Conservation (phyloP, 1,284 basidiomycete genomes). For the Ustilago esculenta region DNA sequence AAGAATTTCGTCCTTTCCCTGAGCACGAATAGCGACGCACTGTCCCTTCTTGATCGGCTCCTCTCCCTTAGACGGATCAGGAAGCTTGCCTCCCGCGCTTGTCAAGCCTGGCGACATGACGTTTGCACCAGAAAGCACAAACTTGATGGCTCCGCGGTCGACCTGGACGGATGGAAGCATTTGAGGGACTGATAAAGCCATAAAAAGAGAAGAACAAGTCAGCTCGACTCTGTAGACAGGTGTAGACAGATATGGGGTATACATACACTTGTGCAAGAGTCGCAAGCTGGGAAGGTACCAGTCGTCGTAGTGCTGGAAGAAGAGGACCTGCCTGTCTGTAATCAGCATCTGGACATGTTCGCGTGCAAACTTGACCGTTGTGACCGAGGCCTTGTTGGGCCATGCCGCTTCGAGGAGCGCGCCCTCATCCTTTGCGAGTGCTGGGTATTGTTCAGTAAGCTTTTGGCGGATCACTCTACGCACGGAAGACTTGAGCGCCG, state of each 20-base stretch:
- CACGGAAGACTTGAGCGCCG: conserved; percentile 92
- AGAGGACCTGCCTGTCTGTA: conserved; percentile 83
- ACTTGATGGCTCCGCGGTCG: conserved; percentile 97
- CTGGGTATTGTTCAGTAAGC: conserved; percentile 84
- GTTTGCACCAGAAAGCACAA: conserved; percentile 79
- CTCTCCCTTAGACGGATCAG: conserved; percentile 72
- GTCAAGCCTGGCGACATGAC: conserved; percentile 82
- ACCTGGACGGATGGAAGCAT: conserved; percentile 88
- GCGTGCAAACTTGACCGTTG: conserved; percentile 89
- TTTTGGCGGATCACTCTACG: conserved; percentile 86
- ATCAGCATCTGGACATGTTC: conserved; percentile 95
- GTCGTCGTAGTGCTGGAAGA: conserved; percentile 97
- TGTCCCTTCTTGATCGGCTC: conserved; percentile 76
- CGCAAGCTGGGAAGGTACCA: conserved; percentile 88
- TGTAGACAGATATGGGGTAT: no score
- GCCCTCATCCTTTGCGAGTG: conserved; percentile 70
- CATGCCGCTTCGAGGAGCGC: conserved; percentile 84
- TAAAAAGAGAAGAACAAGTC: not conserved
- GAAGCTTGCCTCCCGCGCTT: conserved; percentile 87
- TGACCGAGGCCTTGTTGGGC: conserved; percentile 97
- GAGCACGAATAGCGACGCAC: conserved; percentile 87
- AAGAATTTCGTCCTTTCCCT: conserved; percentile 94
- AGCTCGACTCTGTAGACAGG: no score
- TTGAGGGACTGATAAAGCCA: conserved; percentile 66
- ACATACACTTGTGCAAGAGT: conserved; percentile 80